phyloP scores from a whole-genome alignment of 2,329 filamentous ascomycete genomes.

The Pezicula neosporulosa region DNA sequence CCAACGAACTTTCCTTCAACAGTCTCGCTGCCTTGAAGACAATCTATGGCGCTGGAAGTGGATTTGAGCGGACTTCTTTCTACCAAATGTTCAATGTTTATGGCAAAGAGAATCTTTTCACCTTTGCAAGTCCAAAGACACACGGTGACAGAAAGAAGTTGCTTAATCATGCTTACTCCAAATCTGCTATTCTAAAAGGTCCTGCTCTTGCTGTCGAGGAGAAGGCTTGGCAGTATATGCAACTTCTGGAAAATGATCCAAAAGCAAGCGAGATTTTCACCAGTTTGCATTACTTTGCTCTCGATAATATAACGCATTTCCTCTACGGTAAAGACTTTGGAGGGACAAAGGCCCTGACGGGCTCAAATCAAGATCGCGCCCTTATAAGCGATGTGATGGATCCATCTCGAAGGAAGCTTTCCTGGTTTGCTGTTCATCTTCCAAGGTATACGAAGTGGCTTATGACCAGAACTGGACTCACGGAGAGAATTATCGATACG shows the following conservation, averaged over 20 bases:
- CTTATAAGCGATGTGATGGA: constrained; percentile 47
- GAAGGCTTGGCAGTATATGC: constrained; percentile 37
- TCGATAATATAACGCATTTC: constrained; percentile 50
- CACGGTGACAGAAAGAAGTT: constrained; percentile 48
- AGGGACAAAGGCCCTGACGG: constrained; percentile 38
- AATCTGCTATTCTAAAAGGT: constrained; percentile 38
- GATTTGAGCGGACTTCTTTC: constrained; percentile 42
- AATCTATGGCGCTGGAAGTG: constrained; percentile 49
- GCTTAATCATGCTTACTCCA: constrained; percentile 49
- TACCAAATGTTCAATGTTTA: constrained; percentile 53
- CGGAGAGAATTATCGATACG: constrained; percentile 30
- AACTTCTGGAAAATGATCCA: constrained; percentile 34
- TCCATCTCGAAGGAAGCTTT: constrained; percentile 38
- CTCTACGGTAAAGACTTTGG: constrained; percentile 42
- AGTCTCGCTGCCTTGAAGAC: constrained; percentile 38
- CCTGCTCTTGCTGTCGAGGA: constrained; percentile 30
- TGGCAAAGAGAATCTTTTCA: constrained; percentile 46
- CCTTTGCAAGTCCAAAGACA: constrained; percentile 36
- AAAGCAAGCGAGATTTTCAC: constrained; percentile 40
- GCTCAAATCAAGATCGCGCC: constrained; percentile 31
- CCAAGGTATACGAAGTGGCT: constrained; percentile 43
- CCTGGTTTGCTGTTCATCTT: constrained; percentile 47
- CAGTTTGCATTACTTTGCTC: constrained; percentile 48
- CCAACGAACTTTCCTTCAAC: constrained; percentile 26
- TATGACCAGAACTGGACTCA: constrained; percentile 36